A percentile compares a stretch with the other conserved stretches of the same genome.
phyloP scores from a whole-genome alignment of 495 filamentous ascomycete genomes.

The Immersiella caudata region DNA sequence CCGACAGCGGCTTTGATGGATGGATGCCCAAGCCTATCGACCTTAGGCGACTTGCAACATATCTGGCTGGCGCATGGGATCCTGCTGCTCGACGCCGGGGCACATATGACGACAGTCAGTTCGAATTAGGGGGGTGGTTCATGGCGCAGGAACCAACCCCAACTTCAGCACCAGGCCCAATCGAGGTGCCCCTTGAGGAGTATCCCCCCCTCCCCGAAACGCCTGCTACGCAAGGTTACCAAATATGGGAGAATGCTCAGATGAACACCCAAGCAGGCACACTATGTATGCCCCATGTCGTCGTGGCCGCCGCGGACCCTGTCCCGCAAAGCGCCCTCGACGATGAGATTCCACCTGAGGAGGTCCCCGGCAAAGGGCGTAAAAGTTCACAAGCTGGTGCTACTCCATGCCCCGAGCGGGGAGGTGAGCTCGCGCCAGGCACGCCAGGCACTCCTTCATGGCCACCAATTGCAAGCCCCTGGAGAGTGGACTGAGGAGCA shows the following conservation, averaged over 20 bases:
- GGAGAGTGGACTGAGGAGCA: neutral
- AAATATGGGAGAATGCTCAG: neutral
- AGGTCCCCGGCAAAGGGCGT: neutral
- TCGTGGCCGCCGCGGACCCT: neutral
- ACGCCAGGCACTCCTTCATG: neutral
- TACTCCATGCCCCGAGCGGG: neutral
- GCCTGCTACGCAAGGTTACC: neutral
- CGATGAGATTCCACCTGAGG: neutral
- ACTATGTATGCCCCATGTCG: neutral
- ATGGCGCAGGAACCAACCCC: neutral
- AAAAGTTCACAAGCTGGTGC: neutral
- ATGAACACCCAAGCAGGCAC: neutral
- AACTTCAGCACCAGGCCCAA: neutral
- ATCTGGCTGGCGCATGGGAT: slow-evolving; percentile 25
- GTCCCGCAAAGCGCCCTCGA: neutral
- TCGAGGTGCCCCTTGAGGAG: neutral
- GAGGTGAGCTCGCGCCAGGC: neutral
- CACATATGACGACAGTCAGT: slow-evolving; percentile 21
- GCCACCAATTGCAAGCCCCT: neutral
- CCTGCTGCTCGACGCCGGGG: slow-evolving; percentile 9
- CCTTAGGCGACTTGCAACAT: slow-evolving; percentile 47
- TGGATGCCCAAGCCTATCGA: slow-evolving; percentile 75
- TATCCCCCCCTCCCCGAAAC: slow-evolving; percentile 15
- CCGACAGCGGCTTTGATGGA: slow-evolving; percentile 59
- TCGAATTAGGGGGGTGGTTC: slow-evolving; percentile 33